Evolutionary conservation across 345 rosid species (phyloP).

Genomic region (Populus tremula): DNA sequence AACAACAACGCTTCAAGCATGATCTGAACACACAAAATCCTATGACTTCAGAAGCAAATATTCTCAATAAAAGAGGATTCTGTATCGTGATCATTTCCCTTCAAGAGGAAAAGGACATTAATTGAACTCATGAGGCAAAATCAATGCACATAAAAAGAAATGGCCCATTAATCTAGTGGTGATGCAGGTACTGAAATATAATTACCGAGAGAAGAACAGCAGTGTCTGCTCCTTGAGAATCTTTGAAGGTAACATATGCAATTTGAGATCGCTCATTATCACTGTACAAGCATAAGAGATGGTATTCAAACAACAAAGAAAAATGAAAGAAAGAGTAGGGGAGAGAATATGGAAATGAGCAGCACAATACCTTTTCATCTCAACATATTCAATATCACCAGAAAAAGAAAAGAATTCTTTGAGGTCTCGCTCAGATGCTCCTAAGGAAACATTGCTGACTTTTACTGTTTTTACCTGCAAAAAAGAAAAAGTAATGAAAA

Average conservation of each 20-base stretch:
- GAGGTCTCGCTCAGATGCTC: constrained; percentile 69
- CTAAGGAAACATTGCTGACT: constrained; percentile 67
- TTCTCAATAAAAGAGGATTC: not conserved
- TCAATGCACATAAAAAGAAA: not conserved
- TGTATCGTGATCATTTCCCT: not conserved
- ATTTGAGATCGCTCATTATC: constrained; percentile 57
- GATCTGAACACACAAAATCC: not conserved
- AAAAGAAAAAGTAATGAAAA: not conserved
- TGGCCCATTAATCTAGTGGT: not conserved
- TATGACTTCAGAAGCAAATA: not conserved
- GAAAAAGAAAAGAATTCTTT: constrained; percentile 93
- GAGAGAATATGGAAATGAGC: not conserved
- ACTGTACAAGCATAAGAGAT: constrained; percentile 39
- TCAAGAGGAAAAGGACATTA: not conserved
- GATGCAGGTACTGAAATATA: not conserved
- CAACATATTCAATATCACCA: constrained; percentile 75
- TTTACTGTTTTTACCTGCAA: constrained; percentile 65
- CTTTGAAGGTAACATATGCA: constrained; percentile 84
- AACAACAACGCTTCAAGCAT: too few relatives aligned
- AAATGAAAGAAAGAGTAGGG: not conserved
- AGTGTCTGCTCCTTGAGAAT: constrained; percentile 84
- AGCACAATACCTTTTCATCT: constrained; percentile 50
- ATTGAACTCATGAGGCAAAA: not conserved
- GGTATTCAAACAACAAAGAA: constrained; percentile 1
- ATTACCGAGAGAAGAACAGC: constrained; percentile 87